These are phyloP conservation scores for Leptodermis oblonga DNA, from an alignment of 257 asterid genomes.

Conservation along the genomic window DNA sequence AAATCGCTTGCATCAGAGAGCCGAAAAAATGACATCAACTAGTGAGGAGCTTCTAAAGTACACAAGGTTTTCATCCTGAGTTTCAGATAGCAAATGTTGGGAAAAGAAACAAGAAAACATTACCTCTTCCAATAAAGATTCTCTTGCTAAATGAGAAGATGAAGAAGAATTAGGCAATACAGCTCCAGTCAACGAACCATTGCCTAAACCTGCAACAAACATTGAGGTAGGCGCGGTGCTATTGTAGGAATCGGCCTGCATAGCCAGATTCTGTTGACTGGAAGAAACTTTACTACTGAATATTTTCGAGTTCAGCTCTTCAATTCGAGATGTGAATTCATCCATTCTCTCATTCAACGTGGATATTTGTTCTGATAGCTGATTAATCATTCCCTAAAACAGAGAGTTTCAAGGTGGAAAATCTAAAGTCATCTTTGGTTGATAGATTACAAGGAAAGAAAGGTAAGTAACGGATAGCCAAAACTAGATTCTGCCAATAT, in stretches of 20 bases:
- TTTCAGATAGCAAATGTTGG: neutral
- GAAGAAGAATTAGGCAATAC: slow-evolving; percentile 67
- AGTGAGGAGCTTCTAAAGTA: neutral
- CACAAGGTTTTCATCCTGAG: neutral
- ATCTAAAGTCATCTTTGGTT: neutral
- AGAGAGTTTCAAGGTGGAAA: slow-evolving; percentile 7
- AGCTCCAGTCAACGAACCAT: slow-evolving; percentile 57
- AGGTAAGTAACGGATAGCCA: neutral
- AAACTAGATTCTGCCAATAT: neutral
- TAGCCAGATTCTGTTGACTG: slow-evolving; percentile 74
- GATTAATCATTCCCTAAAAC: slow-evolving; percentile 78
- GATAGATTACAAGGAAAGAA: neutral
- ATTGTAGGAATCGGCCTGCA: slow-evolving; percentile 71
- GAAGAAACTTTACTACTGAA: slow-evolving; percentile 44
- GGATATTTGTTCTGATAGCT: slow-evolving; percentile 86
- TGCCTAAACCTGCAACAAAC: slow-evolving; percentile 57
- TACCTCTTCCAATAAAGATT: slow-evolving; percentile 88
- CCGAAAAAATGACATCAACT: neutral
- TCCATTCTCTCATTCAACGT: slow-evolving; percentile 93
- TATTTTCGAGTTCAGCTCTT: slow-evolving; percentile 77
- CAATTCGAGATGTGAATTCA: slow-evolving; percentile 85
- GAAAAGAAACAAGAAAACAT: slow-evolving; percentile 8
- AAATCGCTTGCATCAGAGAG: slow-evolving; percentile 11
- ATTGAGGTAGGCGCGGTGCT: slow-evolving; percentile 54
- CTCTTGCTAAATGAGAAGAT: slow-evolving; percentile 74